Base-by-base conservation (phyloP, 495 filamentous ascomycete genomes). In the Bryoglossum gracile region DNA sequence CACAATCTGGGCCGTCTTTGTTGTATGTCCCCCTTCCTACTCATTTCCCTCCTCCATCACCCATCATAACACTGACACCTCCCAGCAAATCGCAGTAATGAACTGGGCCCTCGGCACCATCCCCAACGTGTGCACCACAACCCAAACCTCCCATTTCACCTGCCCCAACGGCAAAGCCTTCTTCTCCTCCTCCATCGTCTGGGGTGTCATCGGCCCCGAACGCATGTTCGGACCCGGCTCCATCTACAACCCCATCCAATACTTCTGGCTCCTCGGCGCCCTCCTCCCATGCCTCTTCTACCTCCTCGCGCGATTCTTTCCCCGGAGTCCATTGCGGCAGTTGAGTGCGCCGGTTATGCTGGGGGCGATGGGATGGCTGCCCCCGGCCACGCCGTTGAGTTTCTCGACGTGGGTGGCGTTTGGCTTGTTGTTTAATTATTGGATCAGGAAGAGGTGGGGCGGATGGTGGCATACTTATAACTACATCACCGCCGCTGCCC, bases 401-500 rank as follows among this genome's bases (percentile, higher is more conserved):
- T 86, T 83, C 56, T 71, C 82, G 8, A 75, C 72, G 0, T 86
- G 82, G 82, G 51, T 23, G 4, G 22, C 36, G 16, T 48, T 48
- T 11, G 51, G 51, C 8, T 21, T 48, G 6, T 58, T 81, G 2
- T 86, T 86, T 68, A 81, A 86, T 55, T 72, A 75, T 43, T 53
- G 70, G n/a, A 63, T 86, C 45, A 70, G 74, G 43, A 74, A 71
- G 19, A 64, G 73, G 2, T 65, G 73, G 47, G 73, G 77, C 30
- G 70, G 68, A 1, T 86, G 82, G 82, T 86, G 82, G 82, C 75
- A 43, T 67, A 77, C 80, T 49, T 87, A 87, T 63, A 88, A 89
- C 70, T 89, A 87, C 61, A 70, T 87, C 56, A 75, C 81, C 0
- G 85, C 83, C n/a, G 83, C 84, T 0, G 84, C 76, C 2, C 68